Conservation (phyloP, 169 alveolate species). For the Haemoproteus tartakovskyi region DNA sequence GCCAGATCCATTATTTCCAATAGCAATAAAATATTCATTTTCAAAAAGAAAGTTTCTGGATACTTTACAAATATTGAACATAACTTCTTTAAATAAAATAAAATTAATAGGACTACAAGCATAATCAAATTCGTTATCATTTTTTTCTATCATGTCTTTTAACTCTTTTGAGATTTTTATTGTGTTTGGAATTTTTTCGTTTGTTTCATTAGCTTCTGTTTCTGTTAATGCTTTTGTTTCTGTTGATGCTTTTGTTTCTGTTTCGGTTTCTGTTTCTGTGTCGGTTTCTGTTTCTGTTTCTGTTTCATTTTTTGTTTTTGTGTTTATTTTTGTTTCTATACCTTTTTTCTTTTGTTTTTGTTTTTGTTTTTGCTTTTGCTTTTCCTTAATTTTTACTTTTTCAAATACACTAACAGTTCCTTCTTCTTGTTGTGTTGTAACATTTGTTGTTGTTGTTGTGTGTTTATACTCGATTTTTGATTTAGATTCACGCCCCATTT, state of each 20-base stretch:
- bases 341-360: too few species aligned
- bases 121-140: constrained; percentile 52
- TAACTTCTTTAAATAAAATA: constrained; percentile 58
- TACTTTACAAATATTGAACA: constrained; percentile 58
- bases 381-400: background rate
- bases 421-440: background rate
- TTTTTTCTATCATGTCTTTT: constrained; percentile 24
- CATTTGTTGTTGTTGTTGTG: background rate
- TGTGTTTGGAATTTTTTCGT: background rate
- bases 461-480: too few species aligned
- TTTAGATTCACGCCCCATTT: too few species aligned
- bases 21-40: constrained; percentile 65
- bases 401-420: background rate
- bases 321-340: too few species aligned
- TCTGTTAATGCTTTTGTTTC: background rate
- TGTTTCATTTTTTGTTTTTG: background rate
- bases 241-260: too few species aligned
- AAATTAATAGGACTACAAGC: constrained; percentile 40
- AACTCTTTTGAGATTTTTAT: constrained; percentile 43
- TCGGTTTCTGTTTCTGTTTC: background rate
- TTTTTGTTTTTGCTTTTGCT: background rate
- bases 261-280: background rate
- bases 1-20: constrained; percentile 55
- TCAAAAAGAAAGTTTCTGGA: constrained; percentile 63
- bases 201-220: background rate